Base-by-base conservation (phyloP, 495 filamentous ascomycete species). In the Aspergillus sclerotioniger region DNA sequence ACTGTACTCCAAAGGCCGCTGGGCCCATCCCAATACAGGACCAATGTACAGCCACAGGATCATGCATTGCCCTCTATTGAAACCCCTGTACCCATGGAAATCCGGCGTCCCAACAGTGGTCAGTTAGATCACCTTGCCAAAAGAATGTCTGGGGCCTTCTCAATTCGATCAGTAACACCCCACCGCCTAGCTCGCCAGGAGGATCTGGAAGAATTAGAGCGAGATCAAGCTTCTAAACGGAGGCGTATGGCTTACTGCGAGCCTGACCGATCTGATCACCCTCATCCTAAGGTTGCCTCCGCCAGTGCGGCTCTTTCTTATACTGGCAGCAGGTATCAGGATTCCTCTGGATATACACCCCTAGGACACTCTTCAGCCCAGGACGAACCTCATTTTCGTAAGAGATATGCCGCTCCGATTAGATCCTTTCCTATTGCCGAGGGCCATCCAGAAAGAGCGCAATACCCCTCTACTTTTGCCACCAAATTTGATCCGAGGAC, bases 1-100 rank as follows among this genome's bases (percentile, higher is more conserved):
- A 39, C 58, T 55, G 60, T 62, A 37, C 62, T 61, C 20, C 41
- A 59, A 51, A 65, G 62, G 43, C 8, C 59, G 19, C 47, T 57
- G n/a, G 53, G 47, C 33, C 51, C 62, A 31, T 57, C 54, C 53
- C 62, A 61, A 51, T 50, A 49, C 54, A 60, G 67, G 31, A 41
- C 62, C 49, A 64, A 39, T 31, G 28, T 48, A 45, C 62, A 63
- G 33, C 61, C 62, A 43, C 71, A 73, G 62, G 71, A 75, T 31
- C 62, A 56, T 43, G 63, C 65, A 35, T 59, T 79, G 8, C 76
- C 76, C 16, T 79, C 76, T 39, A 75, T 79, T 57, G 76, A 79
- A 57, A 59, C 48, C 50, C 58, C 70, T 39, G 55, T 67, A 37
- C 59, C 70, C 16, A 28, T 46, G 37, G 70, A 74, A 31, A 66